Evolutionary conservation across 2,329 filamentous ascomycete species (phyloP), one percentile per base, ranked within the genome.

Genomic region (Zasmidium citrigriseum): DNA sequence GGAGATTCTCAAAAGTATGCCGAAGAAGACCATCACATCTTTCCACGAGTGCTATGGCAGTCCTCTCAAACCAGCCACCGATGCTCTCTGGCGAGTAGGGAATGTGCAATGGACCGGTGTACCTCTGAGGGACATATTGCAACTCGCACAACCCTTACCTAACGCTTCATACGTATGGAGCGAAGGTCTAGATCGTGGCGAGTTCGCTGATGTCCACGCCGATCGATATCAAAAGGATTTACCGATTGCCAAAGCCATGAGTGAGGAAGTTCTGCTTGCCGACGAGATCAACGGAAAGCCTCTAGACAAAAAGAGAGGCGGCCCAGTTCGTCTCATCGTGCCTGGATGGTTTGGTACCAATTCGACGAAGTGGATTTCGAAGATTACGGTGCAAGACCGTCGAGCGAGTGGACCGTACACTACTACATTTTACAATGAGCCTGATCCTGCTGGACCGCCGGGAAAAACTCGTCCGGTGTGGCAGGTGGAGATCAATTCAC

Each of bases 41-140:
- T 70, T 73, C 48, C 72, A 75, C 52, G 73, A 76, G 59, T 76
- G 73, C 61, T 76, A 71, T 50, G 72, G 73, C 11, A 73, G 69
- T 46, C 73, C 73, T 0, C 46, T 75, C 1, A 66, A 64, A 14
- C 69, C 72, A 12, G 66, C 72, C 0, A 66, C 57, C 1, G 64
- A 64, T 5, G 69, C 70, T 1, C 46, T 72, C 1, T 72, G 69
- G 67, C 66, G 73, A 1, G 61, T 75, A 1, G 73, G 73, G 0
- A 76, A 76, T 46, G 70, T 74, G 0, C 48, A 41, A 16, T 76
- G 73, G 73, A 72, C 72, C 0, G 73, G 73, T 3, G 71, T 74
- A 1, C 60, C 60, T 4, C 64, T 75, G 0, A 53, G 60, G 2
- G 25, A 58, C 12, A 53, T 75, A 7, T 61, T 75, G 1, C 20